Base-by-base conservation (phyloP, 2,329 filamentous ascomycete genomes). In the Periconia sp. region DNA sequence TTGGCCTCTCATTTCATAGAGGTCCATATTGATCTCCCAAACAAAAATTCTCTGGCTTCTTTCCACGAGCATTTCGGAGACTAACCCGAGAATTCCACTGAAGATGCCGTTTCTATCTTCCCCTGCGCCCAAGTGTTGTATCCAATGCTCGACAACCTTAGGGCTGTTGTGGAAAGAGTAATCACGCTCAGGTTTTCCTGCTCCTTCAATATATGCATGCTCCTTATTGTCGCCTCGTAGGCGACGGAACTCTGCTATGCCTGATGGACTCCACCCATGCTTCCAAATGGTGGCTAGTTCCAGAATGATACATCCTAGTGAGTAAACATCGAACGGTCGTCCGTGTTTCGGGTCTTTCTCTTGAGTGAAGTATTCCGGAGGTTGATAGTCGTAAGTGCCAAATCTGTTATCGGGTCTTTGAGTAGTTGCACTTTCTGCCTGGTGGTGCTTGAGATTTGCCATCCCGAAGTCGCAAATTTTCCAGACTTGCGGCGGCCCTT, bases 391-490 rank as follows among this genome's bases (percentile, higher is more conserved):
- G 10, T 47, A 35, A 1, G 50, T 47, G 2, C 37, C 35, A 3
- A 43, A 20, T n/a, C n/a, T n/a, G n/a, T n/a, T n/a, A n/a, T n/a
- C n/a, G n/a, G n/a, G n/a, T n/a, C n/a, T n/a, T 15, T 41, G 10
- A 3, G 46, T 50, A 2, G 27, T 27, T 3, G 27, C 47, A 2
- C 43, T 27, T n/a, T 23, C 41, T 15, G 30, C 6, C 31, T 14
- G 31, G 13, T 9, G 19, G 40, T 50, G 5, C 18, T 54, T 54
- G 1, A 50, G 15, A 15, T 47, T 42, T 2, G 52, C 42, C 17
- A n/a, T 23, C 11, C 66, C 64, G 45, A 69, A 69, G 51, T 68
- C 66, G 11, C 61, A 63, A 30, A 31, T 56, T 33, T 30, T 52
- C 50, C 52, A 54, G 3, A 45, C 37, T n/a, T 23, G 5, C n/a